phyloP scores from a whole-genome alignment of 148 eudicot species.

The Oxyria digyna region DNA sequence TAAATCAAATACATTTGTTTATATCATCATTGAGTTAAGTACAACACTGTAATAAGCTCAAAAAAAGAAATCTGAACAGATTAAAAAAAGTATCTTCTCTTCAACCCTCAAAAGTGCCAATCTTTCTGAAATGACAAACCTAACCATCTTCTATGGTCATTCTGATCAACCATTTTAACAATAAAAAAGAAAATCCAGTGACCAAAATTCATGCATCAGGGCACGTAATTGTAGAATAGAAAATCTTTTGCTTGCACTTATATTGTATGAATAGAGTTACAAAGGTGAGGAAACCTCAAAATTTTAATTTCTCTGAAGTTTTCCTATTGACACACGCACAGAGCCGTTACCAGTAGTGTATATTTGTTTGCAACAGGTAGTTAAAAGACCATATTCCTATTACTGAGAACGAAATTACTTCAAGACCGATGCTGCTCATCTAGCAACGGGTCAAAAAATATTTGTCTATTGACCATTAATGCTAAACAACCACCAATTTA shows the following conservation, averaged over 20 bases:
- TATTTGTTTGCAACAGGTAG: neutral
- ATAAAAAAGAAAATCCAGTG: neutral
- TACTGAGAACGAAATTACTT: neutral
- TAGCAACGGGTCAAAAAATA: neutral
- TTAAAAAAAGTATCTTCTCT: neutral
- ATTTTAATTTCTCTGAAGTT: neutral
- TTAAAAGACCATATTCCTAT: neutral
- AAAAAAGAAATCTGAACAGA: neutral
- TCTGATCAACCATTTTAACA: neutral
- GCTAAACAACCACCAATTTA: neutral
- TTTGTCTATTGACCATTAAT: neutral
- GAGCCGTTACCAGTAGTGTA: neutral
- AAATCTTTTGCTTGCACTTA: neutral
- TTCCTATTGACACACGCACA: neutral
- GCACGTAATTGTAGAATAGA: neutral
- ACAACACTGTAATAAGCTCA: neutral
- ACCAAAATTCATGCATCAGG: neutral
- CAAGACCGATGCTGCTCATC: neutral
- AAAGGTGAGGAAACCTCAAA: neutral
- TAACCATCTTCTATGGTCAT: neutral
- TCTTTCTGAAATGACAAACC: neutral
- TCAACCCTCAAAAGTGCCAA: neutral
- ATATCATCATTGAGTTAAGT: neutral
- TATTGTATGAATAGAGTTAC: neutral
- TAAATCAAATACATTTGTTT: neutral